Evolutionary conservation across 2,329 filamentous ascomycete genomes (phyloP), one percentile per base, ranked within the genome.

Genomic region (Setomelanomma holmii): DNA sequence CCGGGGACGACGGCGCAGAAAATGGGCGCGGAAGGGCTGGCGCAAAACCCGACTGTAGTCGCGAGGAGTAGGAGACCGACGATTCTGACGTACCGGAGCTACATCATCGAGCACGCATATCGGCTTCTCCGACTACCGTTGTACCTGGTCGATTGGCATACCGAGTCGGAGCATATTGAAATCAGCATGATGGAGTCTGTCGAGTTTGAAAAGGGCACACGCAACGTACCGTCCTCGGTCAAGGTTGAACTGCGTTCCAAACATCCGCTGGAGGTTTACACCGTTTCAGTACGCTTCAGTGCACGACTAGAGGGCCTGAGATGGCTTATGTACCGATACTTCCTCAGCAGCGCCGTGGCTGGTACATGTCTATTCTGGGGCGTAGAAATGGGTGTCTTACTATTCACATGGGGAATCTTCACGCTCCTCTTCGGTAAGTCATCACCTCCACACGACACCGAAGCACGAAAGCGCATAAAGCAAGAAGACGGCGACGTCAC

Each of bases 261-360:
- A 4, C 82, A 86, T 60, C 79, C 79, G 3, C 81, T 97, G 66
- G 90, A 96, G 72, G 84, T 96, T 5, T 97, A 97, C 72, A 78
- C 79, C 17, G 87, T 85, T 4, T 78, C 76, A 12, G 81, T 96
- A 27, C 83, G 82, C 2, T 85, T 98, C 56, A 86, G 84, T 22
- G 93, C 93, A 4, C 83, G 86, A 46, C 86, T 97, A 58, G 82
- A 83, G 10, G 93, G 93, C 0, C 73, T 97, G 55, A 80, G 84
- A 71, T 84, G 76, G 61, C 66, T 93, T 49, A 96, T 99, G 90
- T 95, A 95, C 66, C 87, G 91, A 55, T 88, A 93, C 76, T 86
- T 89, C 11, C 67, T 95, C 30, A 72, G 86, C 1, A 86, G 86
- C 4, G 92, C 91, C 52, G 45, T 89, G 0, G 66, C 87, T 1